These are phyloP conservation scores for Clarireedia sp. DNA, from an alignment of 2,329 filamentous ascomycete genomes.

Conservation along the genomic window DNA sequence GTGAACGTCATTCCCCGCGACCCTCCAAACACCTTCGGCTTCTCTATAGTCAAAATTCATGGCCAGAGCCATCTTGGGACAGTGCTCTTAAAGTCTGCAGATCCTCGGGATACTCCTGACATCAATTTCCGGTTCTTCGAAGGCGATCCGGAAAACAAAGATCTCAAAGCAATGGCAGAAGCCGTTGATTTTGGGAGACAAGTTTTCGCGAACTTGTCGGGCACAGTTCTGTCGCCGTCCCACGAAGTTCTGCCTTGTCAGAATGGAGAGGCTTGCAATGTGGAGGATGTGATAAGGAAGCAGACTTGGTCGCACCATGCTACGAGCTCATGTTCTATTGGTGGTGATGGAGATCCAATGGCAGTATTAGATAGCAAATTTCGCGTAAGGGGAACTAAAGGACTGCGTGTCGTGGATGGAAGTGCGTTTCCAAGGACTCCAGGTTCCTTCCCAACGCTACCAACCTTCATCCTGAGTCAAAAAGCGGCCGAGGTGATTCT, in stretches of 20 bases:
- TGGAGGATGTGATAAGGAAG: constrained; percentile 41
- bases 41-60: constrained; percentile 36
- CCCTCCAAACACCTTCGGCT: constrained; percentile 28
- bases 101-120: constrained; percentile 55
- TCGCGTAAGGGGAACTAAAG: constrained; percentile 28
- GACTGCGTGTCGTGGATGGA: constrained; percentile 51
- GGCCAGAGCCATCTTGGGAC: constrained; percentile 50
- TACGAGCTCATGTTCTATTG: constrained; percentile 41
- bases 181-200: constrained; percentile 12
- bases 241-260: constrained; percentile 37
- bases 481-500: constrained; percentile 37
- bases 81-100: constrained; percentile 50
- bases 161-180: constrained; percentile 13
- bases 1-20: not conserved
- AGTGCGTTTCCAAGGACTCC: constrained; percentile 44
- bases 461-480: constrained; percentile 48
- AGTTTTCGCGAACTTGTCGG: constrained; percentile 30
- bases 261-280: constrained; percentile 29
- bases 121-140: constrained; percentile 56
- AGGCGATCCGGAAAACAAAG: constrained; percentile 6
- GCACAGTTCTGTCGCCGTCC: constrained; percentile 31
- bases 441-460: constrained; percentile 43
- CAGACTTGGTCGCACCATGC: constrained; percentile 51
- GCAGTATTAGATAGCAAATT: constrained; percentile 36
- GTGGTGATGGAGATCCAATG: constrained; percentile 40